Evolutionary conservation across 2,329 filamentous ascomycete species (phyloP).

Genomic region (Camptophora hylomeconis): DNA sequence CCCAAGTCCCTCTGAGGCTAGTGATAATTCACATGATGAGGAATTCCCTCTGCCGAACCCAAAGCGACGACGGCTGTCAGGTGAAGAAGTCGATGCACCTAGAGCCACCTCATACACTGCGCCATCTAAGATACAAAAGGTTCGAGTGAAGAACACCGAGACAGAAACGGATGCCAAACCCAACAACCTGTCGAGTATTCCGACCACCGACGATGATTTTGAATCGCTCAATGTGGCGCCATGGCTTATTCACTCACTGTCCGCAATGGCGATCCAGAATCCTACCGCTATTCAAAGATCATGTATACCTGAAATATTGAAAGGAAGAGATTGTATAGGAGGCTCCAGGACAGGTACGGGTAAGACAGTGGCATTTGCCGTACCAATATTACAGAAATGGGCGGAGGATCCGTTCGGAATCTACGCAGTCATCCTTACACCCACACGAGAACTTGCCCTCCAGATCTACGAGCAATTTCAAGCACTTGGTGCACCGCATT

Average conservation of each 20-base stretch:
- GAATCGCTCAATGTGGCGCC: conserved; percentile 59
- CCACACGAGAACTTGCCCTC: conserved; percentile 79
- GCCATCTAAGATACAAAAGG: conserved; percentile 1
- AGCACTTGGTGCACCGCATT: conserved; percentile 77
- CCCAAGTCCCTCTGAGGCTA: too few species aligned
- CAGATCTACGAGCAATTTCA: conserved; percentile 96
- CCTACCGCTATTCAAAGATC: conserved; percentile 88
- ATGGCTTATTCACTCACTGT: conserved; percentile 77
- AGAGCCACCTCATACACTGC: conserved; percentile 1
- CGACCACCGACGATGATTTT: conserved; percentile 45
- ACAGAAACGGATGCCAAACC: not conserved
- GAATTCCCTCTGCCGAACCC: conserved; percentile 10
- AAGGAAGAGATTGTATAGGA: conserved; percentile 87
- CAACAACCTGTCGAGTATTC: conserved; percentile 1
- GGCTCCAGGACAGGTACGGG: conserved; percentile 90
- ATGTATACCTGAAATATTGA: conserved; percentile 84
- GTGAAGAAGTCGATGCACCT: not conserved
- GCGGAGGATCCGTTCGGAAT: conserved; percentile 83
- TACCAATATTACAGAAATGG: conserved; percentile 89
- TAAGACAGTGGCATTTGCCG: conserved; percentile 92
- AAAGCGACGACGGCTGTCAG: conserved; percentile 15
- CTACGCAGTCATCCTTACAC: conserved; percentile 79
- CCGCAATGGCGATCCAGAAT: conserved; percentile 64
- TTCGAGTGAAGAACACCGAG: not conserved
- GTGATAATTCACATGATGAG: too few species aligned